Evolutionary conservation across 768 basidiomycete genomes (phyloP).

Genomic region (Suillus weaverae): DNA sequence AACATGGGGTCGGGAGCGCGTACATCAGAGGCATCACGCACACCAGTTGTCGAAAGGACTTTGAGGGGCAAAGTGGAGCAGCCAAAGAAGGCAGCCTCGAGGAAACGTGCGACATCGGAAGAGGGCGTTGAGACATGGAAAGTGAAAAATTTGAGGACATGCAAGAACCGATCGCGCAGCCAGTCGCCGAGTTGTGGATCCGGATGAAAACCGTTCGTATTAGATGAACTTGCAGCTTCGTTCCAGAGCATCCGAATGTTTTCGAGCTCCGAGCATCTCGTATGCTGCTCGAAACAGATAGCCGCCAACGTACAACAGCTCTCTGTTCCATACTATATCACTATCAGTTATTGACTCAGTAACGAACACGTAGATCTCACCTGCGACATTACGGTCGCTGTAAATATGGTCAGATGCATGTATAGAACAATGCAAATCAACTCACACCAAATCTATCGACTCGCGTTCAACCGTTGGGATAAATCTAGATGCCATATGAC

Average conservation of each 20-base stretch:
- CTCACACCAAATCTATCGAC: slow-evolving; percentile 84
- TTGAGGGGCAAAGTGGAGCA: slow-evolving; percentile 59
- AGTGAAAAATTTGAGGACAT: slow-evolving; percentile 87
- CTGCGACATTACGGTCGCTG: slow-evolving; percentile 80
- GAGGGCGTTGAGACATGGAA: slow-evolving; percentile 89
- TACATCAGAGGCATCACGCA: slow-evolving; percentile 63
- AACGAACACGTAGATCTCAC: slow-evolving; percentile 37
- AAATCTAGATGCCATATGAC: slow-evolving; percentile 76
- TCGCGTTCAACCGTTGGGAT: slow-evolving; percentile 97
- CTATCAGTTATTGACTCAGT: neutral
- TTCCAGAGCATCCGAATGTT: slow-evolving; percentile 63
- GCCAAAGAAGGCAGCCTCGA: slow-evolving; percentile 79
- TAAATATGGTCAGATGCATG: neutral
- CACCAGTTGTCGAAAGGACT: slow-evolving; percentile 74
- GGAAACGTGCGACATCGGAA: slow-evolving; percentile 63
- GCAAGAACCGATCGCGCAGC: slow-evolving; percentile 64
- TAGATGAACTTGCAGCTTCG: slow-evolving; percentile 37
- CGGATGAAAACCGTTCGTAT: slow-evolving; percentile 26
- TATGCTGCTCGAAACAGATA: slow-evolving; percentile 81
- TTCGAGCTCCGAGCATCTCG: slow-evolving; percentile 75
- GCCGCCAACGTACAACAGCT: slow-evolving; percentile 83
- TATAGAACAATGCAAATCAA: neutral
- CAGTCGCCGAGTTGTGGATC: slow-evolving; percentile 46
- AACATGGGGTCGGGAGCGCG: slow-evolving; percentile 75
- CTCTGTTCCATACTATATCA: slow-evolving; percentile 80